phyloP scores from a whole-genome alignment of 768 basidiomycete species.

The Dendrothele bispora region DNA sequence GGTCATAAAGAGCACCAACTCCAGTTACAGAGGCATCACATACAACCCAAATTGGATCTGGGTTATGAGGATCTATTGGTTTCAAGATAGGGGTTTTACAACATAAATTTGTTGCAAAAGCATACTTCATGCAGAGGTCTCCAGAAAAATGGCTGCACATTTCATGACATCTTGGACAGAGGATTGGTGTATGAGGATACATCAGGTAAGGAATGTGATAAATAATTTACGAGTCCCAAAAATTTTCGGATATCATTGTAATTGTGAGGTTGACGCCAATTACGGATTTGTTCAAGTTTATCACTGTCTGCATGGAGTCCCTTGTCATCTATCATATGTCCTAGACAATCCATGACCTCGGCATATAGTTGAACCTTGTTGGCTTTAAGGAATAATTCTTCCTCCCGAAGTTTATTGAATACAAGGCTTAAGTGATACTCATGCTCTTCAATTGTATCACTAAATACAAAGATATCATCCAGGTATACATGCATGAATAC shows the following conservation, averaged over 20 bases:
- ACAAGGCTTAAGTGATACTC: conserved; percentile 29
- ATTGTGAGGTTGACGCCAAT: conserved; percentile 31
- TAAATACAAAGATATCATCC: conserved; percentile 44
- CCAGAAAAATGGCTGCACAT: conserved; percentile 28
- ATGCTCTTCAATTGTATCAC: conserved; percentile 36
- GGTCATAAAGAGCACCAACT: background rate
- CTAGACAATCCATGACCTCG: conserved; percentile 32
- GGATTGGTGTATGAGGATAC: conserved; percentile 30
- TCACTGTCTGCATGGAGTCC: conserved; percentile 36
- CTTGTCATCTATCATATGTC: conserved; percentile 36
- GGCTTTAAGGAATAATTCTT: conserved; percentile 29
- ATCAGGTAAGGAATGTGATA: conserved; percentile 34
- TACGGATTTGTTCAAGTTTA: conserved; percentile 31
- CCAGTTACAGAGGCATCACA: conserved; percentile 8
- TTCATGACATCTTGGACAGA: conserved; percentile 24
- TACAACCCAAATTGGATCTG: conserved; percentile 15
- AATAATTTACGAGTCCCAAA: conserved; percentile 38
- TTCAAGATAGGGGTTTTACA: conserved; percentile 9
- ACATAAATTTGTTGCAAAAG: conserved; percentile 12
- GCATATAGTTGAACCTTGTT: conserved; percentile 33
- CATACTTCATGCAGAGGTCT: conserved; percentile 20
- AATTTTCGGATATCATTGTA: conserved; percentile 38
- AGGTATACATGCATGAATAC: conserved; percentile 41
- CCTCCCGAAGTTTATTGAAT: conserved; percentile 24
- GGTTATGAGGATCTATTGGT: conserved; percentile 8